Evolutionary conservation across 2,329 filamentous ascomycete species (phyloP).

Genomic region (Geosmithia flava): DNA sequence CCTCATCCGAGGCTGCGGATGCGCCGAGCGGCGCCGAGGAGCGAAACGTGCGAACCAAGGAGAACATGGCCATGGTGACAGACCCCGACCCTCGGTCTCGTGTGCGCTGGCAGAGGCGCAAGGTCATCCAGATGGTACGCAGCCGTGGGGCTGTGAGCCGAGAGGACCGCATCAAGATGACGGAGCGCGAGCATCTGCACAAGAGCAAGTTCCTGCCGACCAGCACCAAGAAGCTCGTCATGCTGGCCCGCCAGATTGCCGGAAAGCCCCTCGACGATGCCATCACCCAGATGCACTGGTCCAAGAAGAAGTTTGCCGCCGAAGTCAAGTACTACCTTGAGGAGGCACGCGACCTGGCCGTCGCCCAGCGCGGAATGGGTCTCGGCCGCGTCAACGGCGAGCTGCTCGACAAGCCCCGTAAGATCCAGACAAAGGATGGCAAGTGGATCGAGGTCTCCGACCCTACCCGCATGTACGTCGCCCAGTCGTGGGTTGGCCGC

Average conservation of each 20-base stretch:
- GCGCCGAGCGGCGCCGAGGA: constrained; percentile 4
- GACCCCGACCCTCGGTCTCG: constrained; percentile 67
- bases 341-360: constrained; percentile 67
- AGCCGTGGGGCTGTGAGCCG: constrained; percentile 41
- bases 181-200: constrained; percentile 39
- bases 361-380: constrained; percentile 77
- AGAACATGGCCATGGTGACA: constrained; percentile 48
- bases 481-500: constrained; percentile 84
- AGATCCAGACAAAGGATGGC: constrained; percentile 65
- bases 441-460: constrained; percentile 59
- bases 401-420: constrained; percentile 21
- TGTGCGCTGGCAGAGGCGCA: constrained; percentile 68
- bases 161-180: constrained; percentile 53
- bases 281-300: constrained; percentile 88
- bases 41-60: constrained; percentile 17
- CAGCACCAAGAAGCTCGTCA: constrained; percentile 80
- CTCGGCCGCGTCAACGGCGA: constrained; percentile 36
- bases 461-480: constrained; percentile 75
- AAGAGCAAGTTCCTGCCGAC: constrained; percentile 70
- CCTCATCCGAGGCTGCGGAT: constrained; percentile 10
- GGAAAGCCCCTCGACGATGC: constrained; percentile 94
- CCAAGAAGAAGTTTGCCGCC: constrained; percentile 79
- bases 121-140: constrained; percentile 65
- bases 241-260: constrained; percentile 74
- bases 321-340: constrained; percentile 73